These are phyloP conservation scores for Melanogaster broomeanus DNA, from an alignment of 768 basidiomycete species.

Conservation along the genomic window DNA sequence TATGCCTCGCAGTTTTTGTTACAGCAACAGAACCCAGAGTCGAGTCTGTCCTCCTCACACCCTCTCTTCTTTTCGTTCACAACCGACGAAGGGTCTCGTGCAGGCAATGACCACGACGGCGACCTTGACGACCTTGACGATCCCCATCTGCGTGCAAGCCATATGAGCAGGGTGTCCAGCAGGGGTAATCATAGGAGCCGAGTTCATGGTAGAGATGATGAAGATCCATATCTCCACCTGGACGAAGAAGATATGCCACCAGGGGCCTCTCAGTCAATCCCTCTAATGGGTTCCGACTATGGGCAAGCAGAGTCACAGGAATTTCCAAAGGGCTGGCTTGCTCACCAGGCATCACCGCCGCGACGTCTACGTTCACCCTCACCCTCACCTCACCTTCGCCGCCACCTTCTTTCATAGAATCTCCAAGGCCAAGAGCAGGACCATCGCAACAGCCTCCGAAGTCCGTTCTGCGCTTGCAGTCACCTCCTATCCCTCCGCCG, in stretches of 20 bases:
- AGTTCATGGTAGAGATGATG: constrained; percentile 49
- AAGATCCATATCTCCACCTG: constrained; percentile 77
- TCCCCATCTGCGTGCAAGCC: constrained; percentile 59
- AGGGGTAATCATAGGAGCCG: constrained; percentile 30
- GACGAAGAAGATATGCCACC: constrained; percentile 63
- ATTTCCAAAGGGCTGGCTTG: constrained; percentile 62
- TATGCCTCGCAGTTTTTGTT: constrained; percentile 84
- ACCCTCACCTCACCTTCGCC: constrained; percentile 41
- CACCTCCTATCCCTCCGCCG: constrained; percentile 40
- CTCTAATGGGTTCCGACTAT: constrained; percentile 37
- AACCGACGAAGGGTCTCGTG: constrained; percentile 65
- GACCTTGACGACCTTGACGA: constrained; percentile 77
- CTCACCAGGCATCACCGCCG: constrained; percentile 72
- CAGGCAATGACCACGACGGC: constrained; percentile 45
- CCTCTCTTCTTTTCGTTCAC: constrained; percentile 90
- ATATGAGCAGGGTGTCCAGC: constrained; percentile 34
- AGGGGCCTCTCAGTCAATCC: constrained; percentile 39
- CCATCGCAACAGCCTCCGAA: constrained; percentile 28
- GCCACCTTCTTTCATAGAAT: constrained; percentile 33
- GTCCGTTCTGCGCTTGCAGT: constrained; percentile 38
- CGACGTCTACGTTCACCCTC: constrained; percentile 39
- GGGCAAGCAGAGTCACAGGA: constrained; percentile 41
- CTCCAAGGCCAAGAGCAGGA: constrained; percentile 33
- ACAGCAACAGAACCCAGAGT: constrained; percentile 52
- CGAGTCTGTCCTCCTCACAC: constrained; percentile 62